Percentiles rank a stretch among this genome's conserved stretches.
Conservation (phyloP, 1,284 basidiomycete species). For the Sporisorium sorghi region DNA sequence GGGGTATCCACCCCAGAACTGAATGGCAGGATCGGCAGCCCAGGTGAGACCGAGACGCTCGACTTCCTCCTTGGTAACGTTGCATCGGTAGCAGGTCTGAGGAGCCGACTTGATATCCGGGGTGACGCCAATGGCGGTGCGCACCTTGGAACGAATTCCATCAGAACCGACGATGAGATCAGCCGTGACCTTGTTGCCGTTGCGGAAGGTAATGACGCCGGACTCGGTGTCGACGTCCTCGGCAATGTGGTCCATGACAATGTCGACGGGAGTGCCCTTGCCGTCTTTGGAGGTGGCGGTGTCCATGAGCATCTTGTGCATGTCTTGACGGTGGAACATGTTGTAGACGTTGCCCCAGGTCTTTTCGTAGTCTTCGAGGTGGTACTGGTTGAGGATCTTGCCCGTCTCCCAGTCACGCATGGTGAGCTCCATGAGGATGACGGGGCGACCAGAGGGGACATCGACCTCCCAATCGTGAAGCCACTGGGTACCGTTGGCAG, state of each 20-base stretch:
- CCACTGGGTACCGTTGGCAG: slow-evolving; percentile 52
- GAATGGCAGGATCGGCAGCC: slow-evolving; percentile 68
- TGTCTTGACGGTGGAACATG: slow-evolving; percentile 70
- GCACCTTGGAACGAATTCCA: slow-evolving; percentile 71
- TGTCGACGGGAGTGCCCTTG: slow-evolving; percentile 46
- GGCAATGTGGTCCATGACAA: slow-evolving; percentile 70
- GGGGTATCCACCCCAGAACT: slow-evolving; percentile 70
- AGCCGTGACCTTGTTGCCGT: slow-evolving; percentile 72
- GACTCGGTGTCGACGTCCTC: slow-evolving; percentile 65
- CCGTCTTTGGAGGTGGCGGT: slow-evolving; percentile 63
- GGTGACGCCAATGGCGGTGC: slow-evolving; percentile 54
- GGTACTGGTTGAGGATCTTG: slow-evolving; percentile 51
- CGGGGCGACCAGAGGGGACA: slow-evolving; percentile 38
- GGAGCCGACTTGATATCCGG: slow-evolving; percentile 65
- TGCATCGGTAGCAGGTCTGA: slow-evolving; percentile 71
- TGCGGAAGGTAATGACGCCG: slow-evolving; percentile 70
- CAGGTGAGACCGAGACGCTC: slow-evolving; percentile 68
- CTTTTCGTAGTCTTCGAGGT: slow-evolving; percentile 50
- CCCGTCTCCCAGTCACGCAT: slow-evolving; percentile 51
- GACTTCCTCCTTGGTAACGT: slow-evolving; percentile 66
- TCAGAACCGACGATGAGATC: slow-evolving; percentile 79
- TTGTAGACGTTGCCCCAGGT: slow-evolving; percentile 57
- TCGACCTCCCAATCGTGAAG: slow-evolving; percentile 49
- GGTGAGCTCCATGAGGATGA: slow-evolving; percentile 52
- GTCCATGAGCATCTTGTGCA: slow-evolving; percentile 65